Percentiles rank a stretch among this genome's conserved stretches.
phyloP scores from a whole-genome alignment of 1,284 basidiomycete genomes.

The Waitea zeae region DNA sequence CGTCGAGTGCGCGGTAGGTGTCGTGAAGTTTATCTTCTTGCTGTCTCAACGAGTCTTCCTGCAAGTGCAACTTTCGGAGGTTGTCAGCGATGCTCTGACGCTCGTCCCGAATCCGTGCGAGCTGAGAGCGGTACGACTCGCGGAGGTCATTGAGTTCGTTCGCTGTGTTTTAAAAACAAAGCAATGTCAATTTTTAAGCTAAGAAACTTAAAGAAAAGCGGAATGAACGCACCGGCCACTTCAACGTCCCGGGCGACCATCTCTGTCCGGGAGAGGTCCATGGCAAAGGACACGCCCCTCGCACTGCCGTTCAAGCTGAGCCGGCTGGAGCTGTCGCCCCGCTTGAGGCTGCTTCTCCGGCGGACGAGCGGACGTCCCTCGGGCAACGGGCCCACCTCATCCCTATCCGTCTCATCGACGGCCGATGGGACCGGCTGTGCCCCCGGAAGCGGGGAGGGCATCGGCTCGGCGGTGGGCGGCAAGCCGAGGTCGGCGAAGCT shows the following conservation, averaged over 20 bases:
- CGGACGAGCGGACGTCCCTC: constrained; percentile 17
- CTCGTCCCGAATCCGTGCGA: background rate
- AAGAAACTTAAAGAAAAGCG: too few species aligned
- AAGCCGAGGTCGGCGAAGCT: background rate
- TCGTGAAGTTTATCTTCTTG: constrained; percentile 33
- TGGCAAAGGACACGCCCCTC: constrained; percentile 63
- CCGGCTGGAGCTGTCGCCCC: constrained; percentile 22
- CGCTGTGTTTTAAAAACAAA: constrained; percentile 20
- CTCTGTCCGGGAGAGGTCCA: constrained; percentile 19
- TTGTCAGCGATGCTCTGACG: constrained; percentile 32
- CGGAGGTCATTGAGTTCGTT: constrained; percentile 39
- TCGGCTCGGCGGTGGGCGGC: too few species aligned
- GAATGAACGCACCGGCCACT: constrained; percentile 36
- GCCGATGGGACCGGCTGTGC: background rate
- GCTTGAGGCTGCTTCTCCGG: constrained; percentile 44
- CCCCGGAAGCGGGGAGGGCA: background rate
- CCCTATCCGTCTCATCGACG: background rate
- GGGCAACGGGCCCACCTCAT: background rate
- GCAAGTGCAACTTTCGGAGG: constrained; percentile 33
- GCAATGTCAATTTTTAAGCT: background rate
- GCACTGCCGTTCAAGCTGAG: constrained; percentile 33
- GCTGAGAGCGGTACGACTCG: constrained; percentile 23
- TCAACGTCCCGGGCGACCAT: constrained; percentile 21
- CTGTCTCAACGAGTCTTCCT: constrained; percentile 32
- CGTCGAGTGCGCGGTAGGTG: constrained; percentile 35